These are phyloP conservation scores for Coccinonectria pachysandricola DNA, from an alignment of 2,329 filamentous ascomycete genomes.

Conservation along the genomic window DNA sequence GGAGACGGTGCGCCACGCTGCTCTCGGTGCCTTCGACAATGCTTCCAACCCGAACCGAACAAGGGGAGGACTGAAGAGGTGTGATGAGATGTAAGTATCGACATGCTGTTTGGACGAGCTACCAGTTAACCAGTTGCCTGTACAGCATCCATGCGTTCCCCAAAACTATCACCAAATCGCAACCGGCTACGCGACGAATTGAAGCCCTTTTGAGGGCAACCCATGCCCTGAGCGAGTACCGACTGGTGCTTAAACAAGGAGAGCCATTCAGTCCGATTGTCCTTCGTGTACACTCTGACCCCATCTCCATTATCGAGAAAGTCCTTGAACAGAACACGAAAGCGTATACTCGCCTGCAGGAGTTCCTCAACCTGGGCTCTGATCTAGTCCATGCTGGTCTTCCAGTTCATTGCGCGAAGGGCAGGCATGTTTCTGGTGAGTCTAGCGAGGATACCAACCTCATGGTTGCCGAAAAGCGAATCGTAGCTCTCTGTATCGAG, in stretches of 20 bases:
- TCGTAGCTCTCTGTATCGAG: constrained; percentile 73
- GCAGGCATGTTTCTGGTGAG: too few relatives aligned
- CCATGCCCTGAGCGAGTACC: constrained; percentile 65
- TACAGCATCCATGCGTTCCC: constrained; percentile 54
- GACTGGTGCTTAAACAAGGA: constrained; percentile 66
- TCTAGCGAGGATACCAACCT: constrained; percentile 21
- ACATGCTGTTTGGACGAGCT: too few relatives aligned
- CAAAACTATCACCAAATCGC: constrained; percentile 41
- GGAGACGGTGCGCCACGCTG: constrained; percentile 50
- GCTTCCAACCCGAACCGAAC: constrained; percentile 72
- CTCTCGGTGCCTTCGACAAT: constrained; percentile 66
- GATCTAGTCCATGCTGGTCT: constrained; percentile 55
- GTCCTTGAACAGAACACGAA: constrained; percentile 66
- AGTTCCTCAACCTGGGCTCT: constrained; percentile 58
- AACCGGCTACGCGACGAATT: constrained; percentile 41
- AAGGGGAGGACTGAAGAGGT: constrained; percentile 67
- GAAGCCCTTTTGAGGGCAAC: constrained; percentile 61
- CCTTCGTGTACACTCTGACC: constrained; percentile 66
- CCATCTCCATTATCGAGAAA: constrained; percentile 60
- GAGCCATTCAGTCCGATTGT: constrained; percentile 72
- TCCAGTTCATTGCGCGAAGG: constrained; percentile 8
- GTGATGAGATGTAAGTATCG: constrained; percentile 56
- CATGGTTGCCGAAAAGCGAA: constrained; percentile 47
- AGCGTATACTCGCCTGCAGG: constrained; percentile 65
- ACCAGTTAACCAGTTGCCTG: too few relatives aligned